Conservation (phyloP, 2,329 filamentous ascomycete genomes). For the Leptosphaerulina australis region DNA sequence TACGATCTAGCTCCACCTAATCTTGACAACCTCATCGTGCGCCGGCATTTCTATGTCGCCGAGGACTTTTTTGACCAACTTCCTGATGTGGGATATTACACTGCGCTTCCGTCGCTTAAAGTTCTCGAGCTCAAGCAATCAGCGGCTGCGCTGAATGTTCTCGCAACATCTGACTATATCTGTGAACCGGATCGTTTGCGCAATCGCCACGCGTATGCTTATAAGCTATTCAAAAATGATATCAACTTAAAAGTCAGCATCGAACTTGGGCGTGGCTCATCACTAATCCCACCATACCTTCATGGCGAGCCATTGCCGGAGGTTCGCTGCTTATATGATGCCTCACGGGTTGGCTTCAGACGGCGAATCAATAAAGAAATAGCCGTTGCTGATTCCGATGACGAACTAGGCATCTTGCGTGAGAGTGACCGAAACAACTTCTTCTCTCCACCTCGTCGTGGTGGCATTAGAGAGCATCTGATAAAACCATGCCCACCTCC, state of each 20-base stretch:
- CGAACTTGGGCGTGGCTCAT: conserved; percentile 29
- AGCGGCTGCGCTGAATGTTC: conserved; percentile 14
- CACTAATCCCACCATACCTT: conserved; percentile 43
- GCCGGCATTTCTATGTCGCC: conserved; percentile 27
- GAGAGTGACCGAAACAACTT: background rate
- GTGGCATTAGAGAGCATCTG: background rate
- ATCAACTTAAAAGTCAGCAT: conserved; percentile 38
- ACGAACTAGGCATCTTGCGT: background rate
- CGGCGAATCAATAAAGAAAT: conserved; percentile 21
- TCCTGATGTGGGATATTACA: conserved; percentile 35
- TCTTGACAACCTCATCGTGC: conserved; percentile 36
- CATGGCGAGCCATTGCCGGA: conserved; percentile 35
- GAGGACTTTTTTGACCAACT: conserved; percentile 39
- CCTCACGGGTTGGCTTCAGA: conserved; percentile 54
- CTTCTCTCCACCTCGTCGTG: background rate
- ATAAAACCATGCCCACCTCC: background rate
- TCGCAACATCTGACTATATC: conserved; percentile 27
- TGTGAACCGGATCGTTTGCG: conserved; percentile 32
- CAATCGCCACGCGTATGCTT: conserved; percentile 36
- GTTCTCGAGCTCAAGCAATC: conserved; percentile 40
- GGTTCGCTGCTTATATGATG: conserved; percentile 37
- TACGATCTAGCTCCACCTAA: conserved; percentile 38
- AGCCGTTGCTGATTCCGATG: background rate
- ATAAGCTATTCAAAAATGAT: conserved; percentile 31
- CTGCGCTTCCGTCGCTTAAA: conserved; percentile 32